Conservation (phyloP, 768 basidiomycete genomes). For the Amylocystis lapponica region DNA sequence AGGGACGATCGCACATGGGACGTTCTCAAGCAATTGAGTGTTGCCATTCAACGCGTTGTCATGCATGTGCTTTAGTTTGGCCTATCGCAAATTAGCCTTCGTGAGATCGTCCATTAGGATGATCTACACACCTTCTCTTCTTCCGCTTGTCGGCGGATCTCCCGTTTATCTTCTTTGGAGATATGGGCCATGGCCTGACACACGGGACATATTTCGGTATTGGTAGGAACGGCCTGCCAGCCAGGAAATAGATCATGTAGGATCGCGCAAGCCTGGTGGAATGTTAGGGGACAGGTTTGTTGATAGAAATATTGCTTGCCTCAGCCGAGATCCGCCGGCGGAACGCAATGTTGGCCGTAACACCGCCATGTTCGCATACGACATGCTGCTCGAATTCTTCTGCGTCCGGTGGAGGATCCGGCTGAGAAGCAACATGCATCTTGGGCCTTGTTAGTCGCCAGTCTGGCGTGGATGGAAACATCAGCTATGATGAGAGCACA, state of each 20-base stretch:
- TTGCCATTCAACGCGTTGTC: constrained; percentile 46
- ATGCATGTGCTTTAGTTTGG: constrained; percentile 56
- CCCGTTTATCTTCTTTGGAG: constrained; percentile 57
- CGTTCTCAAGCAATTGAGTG: constrained; percentile 39
- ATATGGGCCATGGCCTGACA: constrained; percentile 54
- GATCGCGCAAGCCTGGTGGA: constrained; percentile 46
- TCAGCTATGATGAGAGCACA: no score
- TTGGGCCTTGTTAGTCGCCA: constrained; percentile 69
- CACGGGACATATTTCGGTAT: constrained; percentile 50
- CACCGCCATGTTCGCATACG: constrained; percentile 61
- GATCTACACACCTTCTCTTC: constrained; percentile 62
- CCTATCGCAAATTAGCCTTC: constrained; percentile 32
- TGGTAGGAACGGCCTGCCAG: constrained; percentile 53
- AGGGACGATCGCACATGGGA: constrained; percentile 54
- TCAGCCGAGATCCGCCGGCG: constrained; percentile 59
- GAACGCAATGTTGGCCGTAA: constrained; percentile 48
- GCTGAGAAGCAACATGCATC: constrained; percentile 57
- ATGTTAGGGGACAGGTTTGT: constrained; percentile 5
- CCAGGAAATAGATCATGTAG: constrained; percentile 54
- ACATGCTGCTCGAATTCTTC: constrained; percentile 54
- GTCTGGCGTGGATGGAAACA: constrained; percentile 46
- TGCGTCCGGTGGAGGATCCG: constrained; percentile 66
- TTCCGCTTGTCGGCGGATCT: constrained; percentile 60
- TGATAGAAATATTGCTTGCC: constrained; percentile 30
- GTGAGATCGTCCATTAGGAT: not conserved